Evolutionary conservation across 108 stramenopile species (phyloP), one percentile per base, ranked within the genome.

Genomic region (Nitzschia palea): DNA sequence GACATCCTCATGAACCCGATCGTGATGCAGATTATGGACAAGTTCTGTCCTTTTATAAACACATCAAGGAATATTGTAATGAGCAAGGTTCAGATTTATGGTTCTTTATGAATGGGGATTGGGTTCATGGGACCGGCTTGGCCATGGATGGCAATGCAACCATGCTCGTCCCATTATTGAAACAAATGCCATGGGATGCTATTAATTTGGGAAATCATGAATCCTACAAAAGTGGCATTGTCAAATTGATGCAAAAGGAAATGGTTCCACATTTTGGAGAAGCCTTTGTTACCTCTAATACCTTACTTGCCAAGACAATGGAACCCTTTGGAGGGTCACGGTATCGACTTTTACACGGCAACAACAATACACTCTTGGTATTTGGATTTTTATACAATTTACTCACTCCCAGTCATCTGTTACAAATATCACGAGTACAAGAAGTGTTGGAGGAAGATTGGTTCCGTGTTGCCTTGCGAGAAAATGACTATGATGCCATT

Each of bases 131-230:
- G 26, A 88, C 91, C 4, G 80, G 89, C 35, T 31, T 74, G 48
- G 65, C 58, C 36, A 58, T 65, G 50, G 57, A 65, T 31, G 73
- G 73, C 0, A 52, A 74, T 53, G 63, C 73, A 5, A 31, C 48
- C 31, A 55, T 33, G 29, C 61, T 93, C 8, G 42, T 81, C 15
- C 86, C 84, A 3, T 77, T 93, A 32, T 43, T 93, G 42, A 61
- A 86, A 70, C 63, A 76, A 10, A 93, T 93, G 88, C 91, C 91
- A 0, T 90, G 73, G 65, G 81, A 84, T 70, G 85, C 81, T 27
- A 55, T 90, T 9, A 88, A 78, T 60, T 31, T 85, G 31, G 91
- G 91, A 9, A 86, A 93, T 72, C 91, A 93, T 71, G 91, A 93
- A 62, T 17, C 86, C 10, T 80, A 80, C 53, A 58, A 70, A 34